Evolutionary conservation across 305 asterid genomes (phyloP).

Genomic region (Fraxinus xanthoxyloides): DNA sequence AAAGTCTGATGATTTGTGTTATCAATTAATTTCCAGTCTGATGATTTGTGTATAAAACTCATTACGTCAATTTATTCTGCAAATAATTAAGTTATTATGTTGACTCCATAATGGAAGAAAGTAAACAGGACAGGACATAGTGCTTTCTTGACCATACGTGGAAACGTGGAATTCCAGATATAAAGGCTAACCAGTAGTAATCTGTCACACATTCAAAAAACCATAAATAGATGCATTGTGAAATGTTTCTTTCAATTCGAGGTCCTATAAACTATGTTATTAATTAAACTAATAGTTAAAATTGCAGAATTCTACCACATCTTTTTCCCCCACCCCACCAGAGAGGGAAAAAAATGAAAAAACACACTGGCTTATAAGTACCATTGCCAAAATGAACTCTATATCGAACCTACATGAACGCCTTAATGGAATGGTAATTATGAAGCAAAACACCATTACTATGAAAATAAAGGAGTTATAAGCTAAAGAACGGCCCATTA

Average conservation of each 20-base stretch:
- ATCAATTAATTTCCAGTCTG: not conserved
- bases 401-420: not conserved
- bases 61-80: not conserved
- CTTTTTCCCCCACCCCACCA: not conserved
- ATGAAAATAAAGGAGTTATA: not conserved
- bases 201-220: not conserved
- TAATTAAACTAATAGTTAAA: not conserved
- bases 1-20: not conserved
- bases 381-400: not conserved
- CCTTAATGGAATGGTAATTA: not conserved
- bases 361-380: not conserved
- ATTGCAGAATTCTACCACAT: not conserved
- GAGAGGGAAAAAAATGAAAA: not conserved
- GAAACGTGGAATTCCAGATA: not conserved
- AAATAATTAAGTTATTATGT: not conserved
- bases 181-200: not conserved
- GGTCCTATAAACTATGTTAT: conserved; percentile 5
- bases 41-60: not conserved
- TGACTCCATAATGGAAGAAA: not conserved
- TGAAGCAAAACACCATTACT: not conserved
- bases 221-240: not conserved
- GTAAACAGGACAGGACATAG: not conserved
- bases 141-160: not conserved
- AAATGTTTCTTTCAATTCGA: not conserved
- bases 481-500: not conserved